Evolutionary conservation across 352 stramenopile genomes (phyloP), one percentile per base, ranked within the genome.

Genomic region (Elongisporangium undulatum): DNA sequence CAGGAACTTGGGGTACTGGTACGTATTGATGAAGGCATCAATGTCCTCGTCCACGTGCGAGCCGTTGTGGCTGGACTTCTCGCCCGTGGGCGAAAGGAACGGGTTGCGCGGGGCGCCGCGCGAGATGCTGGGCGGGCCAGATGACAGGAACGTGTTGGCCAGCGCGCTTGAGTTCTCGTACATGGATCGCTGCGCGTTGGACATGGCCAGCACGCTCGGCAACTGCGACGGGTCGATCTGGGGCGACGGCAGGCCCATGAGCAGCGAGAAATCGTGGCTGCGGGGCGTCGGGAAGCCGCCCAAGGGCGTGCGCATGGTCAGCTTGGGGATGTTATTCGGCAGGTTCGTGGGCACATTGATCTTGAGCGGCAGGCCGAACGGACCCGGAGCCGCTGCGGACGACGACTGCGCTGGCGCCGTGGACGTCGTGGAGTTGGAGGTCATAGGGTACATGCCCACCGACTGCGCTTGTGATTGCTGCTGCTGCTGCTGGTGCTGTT

Each of bases 1-100:
- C 79, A 89, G 85, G 63, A 89, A 79, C 63, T 89, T 89, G 34
- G 77, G 79, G 72, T 89, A 89, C 69, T 74, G 79, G 72, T 89
- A 89, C 69, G 73, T 79, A 65, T 73, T 89, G 72, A 89, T 86
- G 59, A 89, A 85, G 20, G 76, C 61, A 45, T 87, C 68, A 17
- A 82, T 51, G 53, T 78, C 69, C 63, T 82, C 79, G 6, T 87
- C 77, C 15, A 45, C 34, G 12, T 45, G 34, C 7, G 69, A 67
- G 20, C 69, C 71, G 17, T 58, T 39, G 23, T 67, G 58, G 29
- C 56, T 55, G 3, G 75, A 64, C 56, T 77, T 70, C 16, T 76
- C 66, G 20, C 59, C 53, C 17, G 65, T 74, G 2, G 75, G 77
- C 13, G 75, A 81, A 0, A 77, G 73, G 64, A 87, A 89, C 0